These are phyloP conservation scores for Ceratocystiopsis minuta DNA, from an alignment of 2,329 filamentous ascomycete species.

Conservation along the genomic window DNA sequence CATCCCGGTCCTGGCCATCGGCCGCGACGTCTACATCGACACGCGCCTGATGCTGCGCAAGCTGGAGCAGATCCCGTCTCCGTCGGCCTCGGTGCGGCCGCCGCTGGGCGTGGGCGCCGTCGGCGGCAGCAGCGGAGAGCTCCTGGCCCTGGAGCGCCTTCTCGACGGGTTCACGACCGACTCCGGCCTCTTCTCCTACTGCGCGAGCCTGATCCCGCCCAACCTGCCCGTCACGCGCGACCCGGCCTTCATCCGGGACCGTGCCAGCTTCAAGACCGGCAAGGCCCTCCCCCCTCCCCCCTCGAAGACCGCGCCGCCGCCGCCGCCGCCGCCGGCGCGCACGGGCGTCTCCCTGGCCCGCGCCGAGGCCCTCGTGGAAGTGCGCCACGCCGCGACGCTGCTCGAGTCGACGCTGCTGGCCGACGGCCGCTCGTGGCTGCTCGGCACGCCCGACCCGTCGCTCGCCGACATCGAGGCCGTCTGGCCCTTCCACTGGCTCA, in stretches of 20 bases:
- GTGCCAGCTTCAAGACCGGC: constrained; percentile 19
- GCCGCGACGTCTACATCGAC: constrained; percentile 50
- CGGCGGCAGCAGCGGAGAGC: constrained; percentile 15
- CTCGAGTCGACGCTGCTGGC: constrained; percentile 44
- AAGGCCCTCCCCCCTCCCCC: background rate
- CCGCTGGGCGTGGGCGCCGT: constrained; percentile 19
- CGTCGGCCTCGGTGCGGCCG: constrained; percentile 20
- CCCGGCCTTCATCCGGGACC: constrained; percentile 40
- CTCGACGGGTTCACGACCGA: constrained; percentile 39
- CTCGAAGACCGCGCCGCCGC: background rate
- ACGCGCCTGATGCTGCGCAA: constrained; percentile 48
- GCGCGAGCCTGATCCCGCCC: constrained; percentile 37
- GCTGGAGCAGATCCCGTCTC: constrained; percentile 36
- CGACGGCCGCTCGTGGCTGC: constrained; percentile 49
- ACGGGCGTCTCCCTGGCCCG: constrained; percentile 12
- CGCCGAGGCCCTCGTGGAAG: constrained; percentile 36
- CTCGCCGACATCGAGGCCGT: constrained; percentile 52
- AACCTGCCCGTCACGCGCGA: constrained; percentile 36
- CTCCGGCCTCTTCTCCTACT: constrained; percentile 35
- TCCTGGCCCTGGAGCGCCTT: constrained; percentile 32
- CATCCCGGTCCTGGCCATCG: constrained; percentile 50
- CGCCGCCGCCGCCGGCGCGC: background rate
- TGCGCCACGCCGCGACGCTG: constrained; percentile 35
- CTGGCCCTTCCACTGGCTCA: constrained; percentile 52
- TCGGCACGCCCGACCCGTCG: constrained; percentile 29